These are phyloP conservation scores for Ogataea glucozyma DNA, from an alignment of 805 yeast genomes.

Conservation along the genomic window DNA sequence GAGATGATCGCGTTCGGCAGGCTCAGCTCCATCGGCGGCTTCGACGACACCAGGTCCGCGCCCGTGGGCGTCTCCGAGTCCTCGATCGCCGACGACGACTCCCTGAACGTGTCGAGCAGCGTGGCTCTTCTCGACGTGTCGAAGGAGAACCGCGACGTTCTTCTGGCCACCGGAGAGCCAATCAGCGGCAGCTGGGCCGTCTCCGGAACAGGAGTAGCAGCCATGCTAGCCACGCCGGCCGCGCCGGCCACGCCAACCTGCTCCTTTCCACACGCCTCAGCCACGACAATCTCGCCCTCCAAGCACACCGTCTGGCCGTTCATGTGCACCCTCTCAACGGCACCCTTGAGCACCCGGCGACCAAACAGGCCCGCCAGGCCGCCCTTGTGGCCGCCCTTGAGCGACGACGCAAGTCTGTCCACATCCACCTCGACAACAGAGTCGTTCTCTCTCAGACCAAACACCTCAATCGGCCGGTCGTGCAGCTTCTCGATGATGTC, in stretches of 20 bases:
- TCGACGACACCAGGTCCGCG: slow-evolving; percentile 71
- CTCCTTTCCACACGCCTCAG: slow-evolving; percentile 63
- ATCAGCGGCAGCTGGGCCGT: slow-evolving; percentile 33
- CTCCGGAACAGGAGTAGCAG: slow-evolving; percentile 32
- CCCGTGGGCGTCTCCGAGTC: slow-evolving; percentile 51
- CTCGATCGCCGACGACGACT: slow-evolving; percentile 37
- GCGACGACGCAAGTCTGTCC: slow-evolving; percentile 59
- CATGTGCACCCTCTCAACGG: slow-evolving; percentile 84
- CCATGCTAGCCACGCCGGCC: no score
- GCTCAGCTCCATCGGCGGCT: slow-evolving; percentile 67
- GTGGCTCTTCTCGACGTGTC: slow-evolving; percentile 41
- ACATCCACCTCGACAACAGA: slow-evolving; percentile 79
- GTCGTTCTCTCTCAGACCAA: slow-evolving; percentile 79
- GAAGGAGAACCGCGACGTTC: slow-evolving; percentile 53
- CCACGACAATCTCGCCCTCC: slow-evolving; percentile 72
- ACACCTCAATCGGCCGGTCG: slow-evolving; percentile 77
- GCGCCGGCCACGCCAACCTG: slow-evolving; percentile 46
- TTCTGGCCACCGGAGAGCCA: slow-evolving; percentile 41
- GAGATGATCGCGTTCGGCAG: slow-evolving; percentile 80
- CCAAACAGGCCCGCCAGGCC: no score
- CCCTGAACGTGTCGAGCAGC: slow-evolving; percentile 33
- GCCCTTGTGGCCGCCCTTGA: slow-evolving; percentile 39
- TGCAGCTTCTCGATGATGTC: slow-evolving; percentile 76
- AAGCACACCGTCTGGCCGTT: slow-evolving; percentile 78
- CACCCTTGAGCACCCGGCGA: slow-evolving; percentile 72